Conservation (phyloP, 768 basidiomycete genomes). For the Collybia sp. region DNA sequence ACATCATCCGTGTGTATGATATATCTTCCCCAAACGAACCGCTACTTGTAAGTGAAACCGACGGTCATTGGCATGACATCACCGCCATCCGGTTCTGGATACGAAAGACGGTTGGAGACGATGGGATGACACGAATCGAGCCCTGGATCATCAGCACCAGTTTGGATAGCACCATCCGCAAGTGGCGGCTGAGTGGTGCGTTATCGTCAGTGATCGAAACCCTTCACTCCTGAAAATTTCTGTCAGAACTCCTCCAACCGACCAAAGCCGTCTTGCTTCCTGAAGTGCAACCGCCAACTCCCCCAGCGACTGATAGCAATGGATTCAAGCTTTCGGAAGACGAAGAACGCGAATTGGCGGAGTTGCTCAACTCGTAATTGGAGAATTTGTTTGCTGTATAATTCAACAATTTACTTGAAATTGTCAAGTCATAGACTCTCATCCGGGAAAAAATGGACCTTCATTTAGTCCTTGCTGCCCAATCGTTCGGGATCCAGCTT, state of each 20-base stretch:
- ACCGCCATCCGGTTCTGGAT: conserved; percentile 73
- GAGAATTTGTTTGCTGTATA: background rate
- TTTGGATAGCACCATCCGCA: conserved; percentile 83
- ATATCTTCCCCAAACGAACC: conserved; percentile 63
- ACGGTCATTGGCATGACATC: conserved; percentile 91
- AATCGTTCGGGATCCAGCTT: conserved; percentile 43
- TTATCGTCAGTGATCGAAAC: conserved; percentile 1
- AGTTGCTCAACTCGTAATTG: conserved; percentile 45
- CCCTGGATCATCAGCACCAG: conserved; percentile 83
- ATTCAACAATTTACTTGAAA: background rate
- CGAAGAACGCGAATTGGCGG: conserved; percentile 86
- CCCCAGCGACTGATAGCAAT: conserved; percentile 7
- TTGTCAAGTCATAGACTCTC: conserved; percentile 15
- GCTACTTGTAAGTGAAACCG: conserved; percentile 66
- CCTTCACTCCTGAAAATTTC: background rate
- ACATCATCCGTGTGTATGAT: conserved; percentile 78
- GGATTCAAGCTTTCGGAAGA: conserved; percentile 68
- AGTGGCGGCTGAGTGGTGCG: conserved; percentile 74
- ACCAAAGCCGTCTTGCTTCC: conserved; percentile 9
- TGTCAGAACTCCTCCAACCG: conserved; percentile 37
- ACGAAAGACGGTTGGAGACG: conserved; percentile 38
- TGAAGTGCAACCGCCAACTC: conserved; percentile 8
- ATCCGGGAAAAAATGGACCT: conserved; percentile 47
- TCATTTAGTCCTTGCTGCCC: conserved; percentile 49
- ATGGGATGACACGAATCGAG: conserved; percentile 49